phyloP scores from a whole-genome alignment of 805 yeast species.

The Ogataea neopini region DNA sequence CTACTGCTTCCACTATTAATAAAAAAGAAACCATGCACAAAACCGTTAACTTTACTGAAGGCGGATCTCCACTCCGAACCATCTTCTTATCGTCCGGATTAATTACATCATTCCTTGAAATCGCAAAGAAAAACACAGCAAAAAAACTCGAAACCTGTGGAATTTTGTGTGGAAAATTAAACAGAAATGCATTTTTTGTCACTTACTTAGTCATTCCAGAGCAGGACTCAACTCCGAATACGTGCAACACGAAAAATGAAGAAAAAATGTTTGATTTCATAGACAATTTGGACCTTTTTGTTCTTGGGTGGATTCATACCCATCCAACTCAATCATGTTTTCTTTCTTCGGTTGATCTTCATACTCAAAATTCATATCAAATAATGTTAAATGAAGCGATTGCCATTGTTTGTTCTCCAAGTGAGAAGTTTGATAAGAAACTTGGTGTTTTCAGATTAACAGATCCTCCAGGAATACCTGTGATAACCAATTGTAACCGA shows the following conservation, averaged over 20 bases:
- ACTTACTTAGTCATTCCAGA: constrained; percentile 63
- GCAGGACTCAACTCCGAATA: constrained; percentile 61
- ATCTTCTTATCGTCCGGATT: constrained; percentile 50
- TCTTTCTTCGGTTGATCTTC: constrained; percentile 63
- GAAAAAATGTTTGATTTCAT: constrained; percentile 56
- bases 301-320: constrained; percentile 76
- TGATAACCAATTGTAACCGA: constrained; percentile 50
- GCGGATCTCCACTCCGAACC: constrained; percentile 55
- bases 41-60: constrained; percentile 48
- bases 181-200: constrained; percentile 60
- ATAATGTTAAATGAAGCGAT: constrained; percentile 69
- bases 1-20: background rate
- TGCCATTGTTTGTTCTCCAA: constrained; percentile 67
- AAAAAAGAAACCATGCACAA: constrained; percentile 35
- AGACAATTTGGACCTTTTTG: constrained; percentile 55
- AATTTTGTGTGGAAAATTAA: constrained; percentile 61
- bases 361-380: constrained; percentile 69
- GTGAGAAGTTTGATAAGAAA: constrained; percentile 39
- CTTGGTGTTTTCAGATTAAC: constrained; percentile 62
- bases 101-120: constrained; percentile 42
- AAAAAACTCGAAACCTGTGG: constrained; percentile 65
- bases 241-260: constrained; percentile 63
- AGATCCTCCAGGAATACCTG: constrained; percentile 63
- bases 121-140: constrained; percentile 51
- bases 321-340: constrained; percentile 76